Evolutionary conservation across 2,329 filamentous ascomycete species (phyloP).

Genomic region (Lizonia empirigonia): DNA sequence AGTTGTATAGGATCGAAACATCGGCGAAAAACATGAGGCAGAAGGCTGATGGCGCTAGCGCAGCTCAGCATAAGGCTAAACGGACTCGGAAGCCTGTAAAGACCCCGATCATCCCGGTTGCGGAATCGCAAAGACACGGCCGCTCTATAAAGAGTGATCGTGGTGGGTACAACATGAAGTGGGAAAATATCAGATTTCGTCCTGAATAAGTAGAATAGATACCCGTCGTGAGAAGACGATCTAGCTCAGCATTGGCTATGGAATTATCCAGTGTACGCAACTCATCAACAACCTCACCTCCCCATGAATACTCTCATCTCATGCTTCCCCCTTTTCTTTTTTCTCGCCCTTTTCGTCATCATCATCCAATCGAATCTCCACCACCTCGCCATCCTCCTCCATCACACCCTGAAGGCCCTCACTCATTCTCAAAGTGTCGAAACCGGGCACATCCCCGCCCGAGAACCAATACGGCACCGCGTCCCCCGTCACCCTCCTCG

Average conservation of each 20-base stretch:
- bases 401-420: background rate
- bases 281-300: background rate
- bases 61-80: background rate
- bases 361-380: background rate
- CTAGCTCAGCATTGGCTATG: too few relatives aligned
- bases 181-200: slow-evolving; percentile 1
- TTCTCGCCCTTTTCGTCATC: background rate
- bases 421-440: too few relatives aligned
- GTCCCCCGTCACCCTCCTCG: background rate
- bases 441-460: too few relatives aligned
- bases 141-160: background rate
- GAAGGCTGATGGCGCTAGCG: background rate
- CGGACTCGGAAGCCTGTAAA: background rate
- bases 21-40: background rate
- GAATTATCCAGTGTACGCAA: too few relatives aligned
- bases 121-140: slow-evolving; percentile 2
- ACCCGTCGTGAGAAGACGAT: background rate
- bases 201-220: background rate
- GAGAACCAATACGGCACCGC: background rate
- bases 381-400: background rate
- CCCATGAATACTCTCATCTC: background rate
- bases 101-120: background rate
- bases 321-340: background rate
- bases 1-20: slow-evolving; percentile 1
- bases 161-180: slow-evolving; percentile 9